These are phyloP conservation scores for Dendrobium nobile DNA, from an alignment of 106 monocot species.

Conservation along the genomic window DNA sequence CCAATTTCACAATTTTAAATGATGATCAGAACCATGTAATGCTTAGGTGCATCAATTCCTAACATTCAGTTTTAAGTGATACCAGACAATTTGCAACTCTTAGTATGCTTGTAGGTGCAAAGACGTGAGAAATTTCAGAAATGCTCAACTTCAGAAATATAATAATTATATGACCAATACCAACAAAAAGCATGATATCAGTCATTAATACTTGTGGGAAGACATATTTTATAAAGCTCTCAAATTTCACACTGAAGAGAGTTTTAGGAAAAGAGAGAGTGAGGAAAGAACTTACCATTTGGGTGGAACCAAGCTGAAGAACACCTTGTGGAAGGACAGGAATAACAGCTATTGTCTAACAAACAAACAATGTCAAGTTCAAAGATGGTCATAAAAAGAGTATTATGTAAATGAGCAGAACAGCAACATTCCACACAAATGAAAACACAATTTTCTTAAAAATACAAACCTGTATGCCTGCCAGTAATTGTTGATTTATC, in stretches of 20 bases:
- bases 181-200: background rate
- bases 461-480: slow-evolving; percentile 52
- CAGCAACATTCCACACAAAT: background rate
- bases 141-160: background rate
- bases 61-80: background rate
- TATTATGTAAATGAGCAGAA: slow-evolving; percentile 2
- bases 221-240: background rate
- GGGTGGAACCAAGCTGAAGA: slow-evolving; percentile 69
- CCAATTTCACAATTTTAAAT: background rate
- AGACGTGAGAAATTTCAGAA: background rate
- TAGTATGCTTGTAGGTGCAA: background rate
- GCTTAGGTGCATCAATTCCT: background rate
- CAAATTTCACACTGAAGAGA: background rate
- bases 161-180: background rate
- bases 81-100: background rate
- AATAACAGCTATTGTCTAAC: slow-evolving; percentile 59
- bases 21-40: background rate
- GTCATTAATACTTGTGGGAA: background rate
- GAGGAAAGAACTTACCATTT: slow-evolving; percentile 34
- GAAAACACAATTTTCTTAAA: background rate
- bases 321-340: slow-evolving; percentile 84
- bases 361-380: background rate
- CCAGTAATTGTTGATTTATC: slow-evolving; percentile 44
- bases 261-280: background rate
- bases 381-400: background rate